phyloP scores from a whole-genome alignment of 106 monocot species.

The Narthecium ossifragum region DNA sequence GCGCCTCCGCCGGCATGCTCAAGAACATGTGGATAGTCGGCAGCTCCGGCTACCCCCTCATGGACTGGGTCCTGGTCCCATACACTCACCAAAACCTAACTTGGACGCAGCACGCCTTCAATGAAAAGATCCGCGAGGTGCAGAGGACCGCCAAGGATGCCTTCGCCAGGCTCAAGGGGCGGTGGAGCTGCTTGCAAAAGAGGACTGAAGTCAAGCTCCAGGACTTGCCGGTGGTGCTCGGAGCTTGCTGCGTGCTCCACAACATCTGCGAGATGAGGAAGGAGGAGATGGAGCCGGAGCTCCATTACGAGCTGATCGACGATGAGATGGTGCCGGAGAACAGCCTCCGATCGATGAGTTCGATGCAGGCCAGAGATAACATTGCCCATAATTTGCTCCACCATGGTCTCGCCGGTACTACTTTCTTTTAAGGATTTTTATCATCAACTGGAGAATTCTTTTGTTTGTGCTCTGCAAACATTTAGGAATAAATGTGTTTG shows the following conservation, averaged over 20 bases:
- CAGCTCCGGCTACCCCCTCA: constrained; percentile 52
- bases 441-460: constrained; percentile 4
- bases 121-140: constrained; percentile 66
- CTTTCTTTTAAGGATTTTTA: constrained; percentile 27
- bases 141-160: constrained; percentile 48
- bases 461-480: constrained; percentile 9
- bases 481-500: neutral
- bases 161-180: constrained; percentile 57
- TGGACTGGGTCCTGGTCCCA: constrained; percentile 84
- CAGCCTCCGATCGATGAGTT: constrained; percentile 33
- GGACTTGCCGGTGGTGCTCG: constrained; percentile 75
- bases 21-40: constrained; percentile 55
- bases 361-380: constrained; percentile 50
- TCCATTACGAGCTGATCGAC: constrained; percentile 40
- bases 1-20: constrained; percentile 16
- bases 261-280: constrained; percentile 77
- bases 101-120: constrained; percentile 91
- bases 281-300: constrained; percentile 47
- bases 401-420: constrained; percentile 46
- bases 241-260: constrained; percentile 86
- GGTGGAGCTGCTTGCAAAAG: constrained; percentile 94
- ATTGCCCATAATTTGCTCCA: constrained; percentile 88
- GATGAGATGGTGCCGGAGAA: constrained; percentile 75
- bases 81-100: constrained; percentile 78
- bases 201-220: constrained; percentile 85